These are phyloP conservation scores for Ilyonectria robusta DNA, from an alignment of 2,329 filamentous ascomycete genomes.

Conservation along the genomic window DNA sequence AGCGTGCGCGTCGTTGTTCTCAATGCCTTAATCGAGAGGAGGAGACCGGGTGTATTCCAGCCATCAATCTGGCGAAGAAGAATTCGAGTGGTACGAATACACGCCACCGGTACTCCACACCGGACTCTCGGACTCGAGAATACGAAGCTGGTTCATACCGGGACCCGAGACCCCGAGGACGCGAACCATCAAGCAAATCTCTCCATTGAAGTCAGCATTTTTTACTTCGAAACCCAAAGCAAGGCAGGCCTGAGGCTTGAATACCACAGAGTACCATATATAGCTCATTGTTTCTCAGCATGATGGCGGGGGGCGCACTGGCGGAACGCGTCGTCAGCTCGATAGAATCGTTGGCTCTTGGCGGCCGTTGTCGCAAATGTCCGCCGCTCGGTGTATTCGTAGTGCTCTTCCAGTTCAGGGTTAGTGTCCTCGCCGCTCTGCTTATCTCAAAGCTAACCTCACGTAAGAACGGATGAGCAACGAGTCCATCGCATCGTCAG, in stretches of 20 bases:
- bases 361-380: slow-evolving; percentile 14
- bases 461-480: slow-evolving; percentile 20
- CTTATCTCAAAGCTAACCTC: slow-evolving; percentile 20
- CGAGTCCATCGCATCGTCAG: slow-evolving; percentile 9
- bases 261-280: not conserved
- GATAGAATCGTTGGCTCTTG: slow-evolving; percentile 15
- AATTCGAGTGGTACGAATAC: not conserved
- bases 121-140: not conserved
- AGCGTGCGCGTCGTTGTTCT: not conserved
- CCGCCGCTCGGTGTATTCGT: slow-evolving; percentile 22
- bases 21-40: not conserved
- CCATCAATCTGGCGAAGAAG: not conserved
- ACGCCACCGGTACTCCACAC: not conserved
- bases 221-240: not conserved
- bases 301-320: slow-evolving; percentile 6
- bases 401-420: slow-evolving; percentile 25
- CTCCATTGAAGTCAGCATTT: not conserved
- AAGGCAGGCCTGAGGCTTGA: not conserved
- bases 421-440: slow-evolving; percentile 28
- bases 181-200: not conserved
- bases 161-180: slow-evolving; percentile 4
- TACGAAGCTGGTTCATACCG: not conserved
- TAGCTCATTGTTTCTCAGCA: slow-evolving; percentile 2
- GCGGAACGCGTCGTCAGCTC: slow-evolving; percentile 30
- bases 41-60: not conserved